Base-by-base conservation (phyloP, 768 basidiomycete species). In the Russula foetens region DNA sequence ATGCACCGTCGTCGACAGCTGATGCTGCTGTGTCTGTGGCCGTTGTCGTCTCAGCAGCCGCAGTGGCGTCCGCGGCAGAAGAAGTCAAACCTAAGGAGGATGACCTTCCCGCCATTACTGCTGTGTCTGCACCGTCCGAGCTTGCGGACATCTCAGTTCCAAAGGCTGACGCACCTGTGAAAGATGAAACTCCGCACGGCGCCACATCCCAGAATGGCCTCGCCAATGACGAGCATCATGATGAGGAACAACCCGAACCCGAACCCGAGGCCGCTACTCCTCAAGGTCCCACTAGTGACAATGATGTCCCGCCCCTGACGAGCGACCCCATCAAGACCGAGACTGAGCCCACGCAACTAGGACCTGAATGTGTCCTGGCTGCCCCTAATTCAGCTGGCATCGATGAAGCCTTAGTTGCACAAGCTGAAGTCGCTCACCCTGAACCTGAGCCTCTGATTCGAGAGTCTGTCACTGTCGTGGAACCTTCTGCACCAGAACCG, bases 401-500 rank as follows among this genome's bases (percentile, higher is more conserved):
- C 7, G 26, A 44, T 31, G 60, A 46, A 28, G 46, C 39, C 28
- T 68, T 69, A 9, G 69, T 68, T 2, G 67, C 69, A 19, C 64
- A 72, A 48, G 53, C 70, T 31, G 71, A 71, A 38, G 60, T 71
- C 44, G 59, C 60, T 51, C 69, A 70, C 19, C 70, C 71, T 57
- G 73, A 72, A 58, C 65, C 69, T 35, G 69, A 63, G 12, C 67
- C 52, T 17, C 14, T 38, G n/a, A 35, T 1, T 19, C 39, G 56
- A 15, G 65, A 56, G 35, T 17, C 43, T 17, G 41, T 48, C 4
- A 33, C 57, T 12, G 45, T 67, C 31, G 43, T 62, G 28, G 49
- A 46, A 5, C n/a, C 24, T 8, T 50, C 48, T 33, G 8, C 41
- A 2, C 11, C 49, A 11, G 53, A 56, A 45, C 46, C n/a, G 14